Evolutionary conservation across 2,329 filamentous ascomycete genomes (phyloP).

Genomic region (Colletotrichum limetticola): DNA sequence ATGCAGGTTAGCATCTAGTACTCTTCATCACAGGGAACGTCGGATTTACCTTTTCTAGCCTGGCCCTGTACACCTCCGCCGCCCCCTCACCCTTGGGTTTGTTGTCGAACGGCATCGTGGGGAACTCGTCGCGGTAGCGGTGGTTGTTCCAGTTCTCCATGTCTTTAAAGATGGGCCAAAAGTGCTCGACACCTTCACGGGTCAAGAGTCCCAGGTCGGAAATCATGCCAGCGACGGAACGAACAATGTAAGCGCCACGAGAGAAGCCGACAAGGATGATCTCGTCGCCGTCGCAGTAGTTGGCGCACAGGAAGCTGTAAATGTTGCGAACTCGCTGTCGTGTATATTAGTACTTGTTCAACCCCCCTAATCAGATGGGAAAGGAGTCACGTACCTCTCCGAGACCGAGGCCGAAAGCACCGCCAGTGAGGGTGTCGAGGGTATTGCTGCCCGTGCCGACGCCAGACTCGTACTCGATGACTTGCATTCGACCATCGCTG

Average conservation of each 20-base stretch:
- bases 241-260: constrained; percentile 67
- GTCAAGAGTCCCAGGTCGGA: constrained; percentile 62
- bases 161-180: constrained; percentile 66
- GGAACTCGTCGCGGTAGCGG: constrained; percentile 59
- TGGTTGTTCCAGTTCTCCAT: constrained; percentile 63
- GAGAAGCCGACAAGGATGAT: constrained; percentile 68
- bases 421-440: constrained; percentile 63
- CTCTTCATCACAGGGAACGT: background rate
- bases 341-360: background rate
- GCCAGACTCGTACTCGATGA: constrained; percentile 71
- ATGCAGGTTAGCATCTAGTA: background rate
- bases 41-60: constrained; percentile 52
- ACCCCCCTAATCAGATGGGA: background rate
- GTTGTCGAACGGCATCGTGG: constrained; percentile 55
- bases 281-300: constrained; percentile 68
- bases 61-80: constrained; percentile 53
- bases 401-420: constrained; percentile 65
- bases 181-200: constrained; percentile 62
- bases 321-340: constrained; percentile 66
- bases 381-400: constrained; percentile 53
- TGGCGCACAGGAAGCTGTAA: constrained; percentile 71
- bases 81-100: constrained; percentile 60
- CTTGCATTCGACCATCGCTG: constrained; percentile 63
- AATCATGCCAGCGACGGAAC: constrained; percentile 66
- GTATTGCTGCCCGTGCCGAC: constrained; percentile 64